Evolutionary conservation across 805 yeast genomes (phyloP), one percentile per base, ranked within the genome.

Genomic region (Kodamaea lidongshanica): DNA sequence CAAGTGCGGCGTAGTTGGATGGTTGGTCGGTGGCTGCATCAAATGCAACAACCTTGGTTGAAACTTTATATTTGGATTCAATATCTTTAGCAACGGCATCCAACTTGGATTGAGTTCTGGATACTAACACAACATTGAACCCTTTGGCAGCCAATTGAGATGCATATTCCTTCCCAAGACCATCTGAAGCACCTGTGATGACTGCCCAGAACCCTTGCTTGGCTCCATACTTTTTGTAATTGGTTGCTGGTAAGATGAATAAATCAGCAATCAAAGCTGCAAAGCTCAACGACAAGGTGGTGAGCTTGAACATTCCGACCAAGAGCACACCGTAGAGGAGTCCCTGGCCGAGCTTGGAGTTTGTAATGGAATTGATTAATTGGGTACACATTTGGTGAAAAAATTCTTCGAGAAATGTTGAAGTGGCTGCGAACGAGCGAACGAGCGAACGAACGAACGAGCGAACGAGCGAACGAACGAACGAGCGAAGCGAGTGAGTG

Each of bases 101-200:
- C 44, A 92, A 71, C 53, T 88, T 89, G 17, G 82, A 63, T 50
- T 70, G 70, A 11, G 95, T 86, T 60, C 98, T 76, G 15, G 96
- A 83, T 10, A 89, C 77, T 42, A 92, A 68, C 8, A 85, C 77
- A 27, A 92, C 56, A 45, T 87, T 88, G 55, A 88, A 80, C 2
- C 95, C 95, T 41, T 72, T 77, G 32, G 69, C 57, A 8, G 97
- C 98, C 57, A 92, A 70, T 60, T 89, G 97, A 15, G 60, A 50
- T 2, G 96, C 79, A 51, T 74, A 92, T 55, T 92, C 95, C 53
- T 88, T 86, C 35, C 98, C 98, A 49, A 92, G 81, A 19, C 98
- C 98, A 54, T 92, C 97, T 27, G 96, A 85, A 3, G 96, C 94
- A 35, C 98, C 98, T 5, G 98, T 92, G 11, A 92, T 73, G 18